Base-by-base conservation (phyloP, 2,329 filamentous ascomycete genomes). In the Reticulascus tulasneorum region DNA sequence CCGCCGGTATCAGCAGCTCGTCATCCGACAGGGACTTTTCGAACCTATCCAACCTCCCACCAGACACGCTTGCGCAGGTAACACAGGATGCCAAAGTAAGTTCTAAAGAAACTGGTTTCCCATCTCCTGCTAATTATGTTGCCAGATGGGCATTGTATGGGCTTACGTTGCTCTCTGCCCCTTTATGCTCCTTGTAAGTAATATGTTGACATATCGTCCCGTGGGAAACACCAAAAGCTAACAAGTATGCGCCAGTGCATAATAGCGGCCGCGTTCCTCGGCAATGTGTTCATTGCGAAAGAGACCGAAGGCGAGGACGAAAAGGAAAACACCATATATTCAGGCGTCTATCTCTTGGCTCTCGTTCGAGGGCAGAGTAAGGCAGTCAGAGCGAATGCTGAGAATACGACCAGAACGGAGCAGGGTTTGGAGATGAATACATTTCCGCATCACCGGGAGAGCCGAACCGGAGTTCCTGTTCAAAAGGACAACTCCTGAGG, bases 81-180 rank as follows among this genome's bases (percentile, higher is more conserved):
- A 59, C 64, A 4, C 52, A 64, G 8, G 59, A 59, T 6, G 72
- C 68, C 4, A 69, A 67, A n/a, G n/a, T n/a, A n/a, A n/a, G n/a
- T n/a, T n/a, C n/a, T 12, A 17, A 23, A 38, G 26, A 43, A 40
- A 38, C 49, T 37, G n/a, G n/a, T 12, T n/a, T 15, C 40, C 21
- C 37, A 45, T 18, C 16, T 39, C 34, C 9, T 38, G 50, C n/a
- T n/a, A n/a, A n/a, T n/a, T n/a, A n/a, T n/a, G n/a, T n/a, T n/a
- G n/a, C n/a, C n/a, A n/a, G 45, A 67, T 66, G 40, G 80, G 77
- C 1, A 75, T 84, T n/a, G 75, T 79, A 44, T 82, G 79, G 73
- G 75, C 79, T 0, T 81, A 81, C 47, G 67, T 82, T 24, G 63
- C 77, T 0, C 70, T 85, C 23, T 57, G 75, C 10, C 79, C 79